Conservation (phyloP, 441 rosid genomes). For the Jatropha podagrica region DNA sequence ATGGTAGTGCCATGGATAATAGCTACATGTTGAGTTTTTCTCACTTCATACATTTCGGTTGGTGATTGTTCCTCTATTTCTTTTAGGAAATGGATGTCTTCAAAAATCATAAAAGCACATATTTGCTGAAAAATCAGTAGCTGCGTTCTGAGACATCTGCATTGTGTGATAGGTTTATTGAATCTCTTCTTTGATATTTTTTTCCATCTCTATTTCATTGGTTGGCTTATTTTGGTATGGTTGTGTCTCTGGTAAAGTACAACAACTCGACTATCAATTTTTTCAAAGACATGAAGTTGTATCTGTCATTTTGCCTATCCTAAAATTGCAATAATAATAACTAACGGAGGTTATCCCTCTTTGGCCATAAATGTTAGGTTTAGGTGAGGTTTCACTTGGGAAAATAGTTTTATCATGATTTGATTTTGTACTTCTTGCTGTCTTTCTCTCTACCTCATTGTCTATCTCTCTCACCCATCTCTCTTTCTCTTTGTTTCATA, state of each 20-base stretch:
- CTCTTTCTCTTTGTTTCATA: not conserved
- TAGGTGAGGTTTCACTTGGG: not conserved
- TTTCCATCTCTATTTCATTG: not conserved
- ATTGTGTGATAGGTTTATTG: constrained; percentile 1
- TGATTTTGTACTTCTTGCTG: not conserved
- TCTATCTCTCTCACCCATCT: not conserved
- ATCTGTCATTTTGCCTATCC: constrained; percentile 1
- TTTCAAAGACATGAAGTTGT: not conserved
- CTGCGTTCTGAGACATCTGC: constrained; percentile 5
- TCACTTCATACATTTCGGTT: not conserved
- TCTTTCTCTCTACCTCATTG: too few relatives aligned
- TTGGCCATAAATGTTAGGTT: not conserved
- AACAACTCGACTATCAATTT: constrained; percentile 5
- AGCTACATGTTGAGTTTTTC: not conserved
- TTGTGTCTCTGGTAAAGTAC: constrained; percentile 13
- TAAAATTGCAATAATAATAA: constrained; percentile 5
- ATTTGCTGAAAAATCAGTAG: constrained; percentile 3
- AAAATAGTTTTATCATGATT: not conserved
- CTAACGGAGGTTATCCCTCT: not conserved
- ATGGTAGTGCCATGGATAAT: not conserved
- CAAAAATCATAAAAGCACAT: not conserved
- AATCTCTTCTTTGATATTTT: not conserved
- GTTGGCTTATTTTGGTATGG: not conserved
- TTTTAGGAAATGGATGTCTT: constrained; percentile 9
- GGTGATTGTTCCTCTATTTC: not conserved